These are phyloP conservation scores for Irpex sp. DNA, from an alignment of 1,284 basidiomycete genomes.

Conservation along the genomic window DNA sequence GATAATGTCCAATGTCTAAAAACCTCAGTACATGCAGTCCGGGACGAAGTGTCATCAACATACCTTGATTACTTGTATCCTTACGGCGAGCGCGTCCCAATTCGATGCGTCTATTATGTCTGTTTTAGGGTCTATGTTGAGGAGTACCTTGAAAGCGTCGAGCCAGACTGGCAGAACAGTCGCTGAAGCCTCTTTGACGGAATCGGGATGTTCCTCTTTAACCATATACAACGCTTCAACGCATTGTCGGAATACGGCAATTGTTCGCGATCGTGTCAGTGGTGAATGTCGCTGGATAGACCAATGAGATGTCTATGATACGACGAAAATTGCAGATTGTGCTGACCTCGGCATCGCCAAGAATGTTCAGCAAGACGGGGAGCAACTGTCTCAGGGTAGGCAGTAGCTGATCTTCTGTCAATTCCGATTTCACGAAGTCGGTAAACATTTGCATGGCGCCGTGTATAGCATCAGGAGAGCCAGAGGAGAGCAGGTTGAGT, in stretches of 20 bases:
- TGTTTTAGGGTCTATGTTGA: conserved; percentile 59
- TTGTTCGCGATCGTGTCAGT: conserved; percentile 78
- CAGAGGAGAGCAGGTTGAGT: conserved; percentile 71
- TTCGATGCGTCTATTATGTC: conserved; percentile 56
- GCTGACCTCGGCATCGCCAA: conserved; percentile 71
- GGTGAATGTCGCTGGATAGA: conserved; percentile 61
- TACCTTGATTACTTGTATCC: conserved; percentile 80
- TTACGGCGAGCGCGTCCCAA: conserved; percentile 78
- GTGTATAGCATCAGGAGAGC: conserved; percentile 74
- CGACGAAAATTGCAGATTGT: not conserved
- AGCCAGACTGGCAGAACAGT: conserved; percentile 88
- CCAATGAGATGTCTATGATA: not conserved
- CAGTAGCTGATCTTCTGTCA: conserved; percentile 90
- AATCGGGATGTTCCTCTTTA: conserved; percentile 85
- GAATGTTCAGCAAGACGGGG: conserved; percentile 80
- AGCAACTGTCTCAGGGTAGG: conserved; percentile 83
- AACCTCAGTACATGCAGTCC: not conserved
- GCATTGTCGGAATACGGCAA: conserved; percentile 90
- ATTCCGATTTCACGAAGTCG: conserved; percentile 87
- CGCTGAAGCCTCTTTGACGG: conserved; percentile 79
- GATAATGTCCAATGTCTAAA: conserved; percentile 72
- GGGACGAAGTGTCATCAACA: conserved; percentile 11
- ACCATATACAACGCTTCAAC: conserved; percentile 91
- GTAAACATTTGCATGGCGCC: conserved; percentile 94
- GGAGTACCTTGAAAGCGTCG: conserved; percentile 76